Evolutionary conservation across 2,329 filamentous ascomycete species (phyloP).

Genomic region (Trichoderma atrobrunneum): DNA sequence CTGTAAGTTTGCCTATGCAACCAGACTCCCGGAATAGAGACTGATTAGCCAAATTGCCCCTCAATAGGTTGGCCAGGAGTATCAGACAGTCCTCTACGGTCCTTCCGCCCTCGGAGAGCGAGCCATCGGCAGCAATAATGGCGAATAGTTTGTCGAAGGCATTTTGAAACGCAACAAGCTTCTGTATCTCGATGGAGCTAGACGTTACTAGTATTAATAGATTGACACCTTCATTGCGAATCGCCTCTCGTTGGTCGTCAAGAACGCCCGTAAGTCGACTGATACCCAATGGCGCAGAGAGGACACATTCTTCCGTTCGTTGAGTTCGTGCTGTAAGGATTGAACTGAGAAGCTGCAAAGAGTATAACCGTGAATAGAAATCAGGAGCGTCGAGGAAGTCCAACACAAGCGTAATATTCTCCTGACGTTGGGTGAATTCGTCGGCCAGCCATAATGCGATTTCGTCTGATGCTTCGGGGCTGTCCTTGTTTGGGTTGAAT

Average conservation of each 20-base stretch:
- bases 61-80: conserved; percentile 82
- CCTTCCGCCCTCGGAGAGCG: conserved; percentile 76
- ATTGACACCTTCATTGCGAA: conserved; percentile 84
- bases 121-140: conserved; percentile 79
- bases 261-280: conserved; percentile 79
- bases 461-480: conserved; percentile 91
- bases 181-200: conserved; percentile 83
- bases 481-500: conserved; percentile 69
- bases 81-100: conserved; percentile 92
- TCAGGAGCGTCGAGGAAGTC: conserved; percentile 84
- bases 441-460: conserved; percentile 95
- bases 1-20: conserved; percentile 69
- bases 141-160: conserved; percentile 84
- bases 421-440: conserved; percentile 95
- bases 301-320: conserved; percentile 89
- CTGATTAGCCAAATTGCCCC: conserved; percentile 87
- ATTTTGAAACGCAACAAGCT: conserved; percentile 92
- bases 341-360: conserved; percentile 81
- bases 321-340: conserved; percentile 84
- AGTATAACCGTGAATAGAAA: conserved; percentile 89
- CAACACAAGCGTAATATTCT: conserved; percentile 88
- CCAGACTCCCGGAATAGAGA: conserved; percentile 90
- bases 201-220: conserved; percentile 86
- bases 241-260: conserved; percentile 80
- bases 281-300: conserved; percentile 83